Evolutionary conservation across 2,329 filamentous ascomycete species (phyloP), one percentile per base, ranked within the genome.

Genomic region (Aulographum hederae): DNA sequence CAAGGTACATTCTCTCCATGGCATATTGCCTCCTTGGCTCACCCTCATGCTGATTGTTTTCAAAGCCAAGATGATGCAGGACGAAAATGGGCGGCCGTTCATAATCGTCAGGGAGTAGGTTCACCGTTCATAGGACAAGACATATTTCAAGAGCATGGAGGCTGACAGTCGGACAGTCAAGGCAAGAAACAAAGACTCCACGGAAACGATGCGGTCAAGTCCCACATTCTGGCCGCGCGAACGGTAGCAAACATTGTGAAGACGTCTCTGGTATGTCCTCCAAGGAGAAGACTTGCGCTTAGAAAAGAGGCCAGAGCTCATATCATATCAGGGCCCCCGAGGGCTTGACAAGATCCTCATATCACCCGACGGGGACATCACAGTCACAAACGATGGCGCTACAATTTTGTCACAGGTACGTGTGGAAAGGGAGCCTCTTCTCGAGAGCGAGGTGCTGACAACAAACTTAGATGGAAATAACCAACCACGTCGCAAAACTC

Each of bases 261-360:
- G 67, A 89, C 82, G 38, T 98, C 91, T 41, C 68, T 98, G 46
- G 67, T 71, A 63, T 39, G 58, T 32, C 34, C 31, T n/a, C n/a
- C n/a, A n/a, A n/a, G n/a, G 18, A 32, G 18, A 11, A 28, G 14
- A 8, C 18, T 18, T 18, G 23, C 18, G 19, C 15, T 20, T 36
- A 26, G 31, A n/a, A 13, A 4, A 8, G 12, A 31, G 11, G 30
- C 10, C 19, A 19, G 5, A n/a, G n/a, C 3, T 15, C 6, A 12
- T 12, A 32, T 15, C 18, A 33, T 18, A 31, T 15, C 41, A 69
- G 67, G 89, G 89, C 31, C 89, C 89, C 33, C 78, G 89, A 45
- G 89, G 89, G 40, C 74, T 98, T 50, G 89, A 98, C 66, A 98
- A 98, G 66, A 98, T 98, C 52, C 71, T 98, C 46, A 98, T 98